A percentile compares a stretch with the other conserved stretches of the same genome.
phyloP scores from a whole-genome alignment of 352 stramenopile species.

The Phytophthora pisi region DNA sequence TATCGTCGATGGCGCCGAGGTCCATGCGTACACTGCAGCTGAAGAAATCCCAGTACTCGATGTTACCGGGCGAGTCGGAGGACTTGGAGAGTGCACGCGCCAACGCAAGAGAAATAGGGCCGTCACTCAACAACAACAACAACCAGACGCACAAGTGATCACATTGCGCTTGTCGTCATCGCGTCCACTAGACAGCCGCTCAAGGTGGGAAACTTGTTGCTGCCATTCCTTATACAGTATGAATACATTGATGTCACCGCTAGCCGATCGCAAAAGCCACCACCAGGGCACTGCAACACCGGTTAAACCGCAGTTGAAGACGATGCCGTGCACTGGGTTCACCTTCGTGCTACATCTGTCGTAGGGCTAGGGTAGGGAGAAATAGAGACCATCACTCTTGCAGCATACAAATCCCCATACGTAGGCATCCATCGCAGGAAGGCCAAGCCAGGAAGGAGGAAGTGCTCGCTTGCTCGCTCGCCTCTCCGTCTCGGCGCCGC shows the following conservation, averaged over 20 bases:
- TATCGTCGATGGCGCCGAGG: constrained; percentile 20
- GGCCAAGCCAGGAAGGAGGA: constrained; percentile 1
- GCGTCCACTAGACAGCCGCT: not conserved
- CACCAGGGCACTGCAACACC: constrained; percentile 7
- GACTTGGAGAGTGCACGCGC: constrained; percentile 34
- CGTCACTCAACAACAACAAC: constrained; percentile 8
- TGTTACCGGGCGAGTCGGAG: constrained; percentile 43
- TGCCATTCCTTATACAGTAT: constrained; percentile 19
- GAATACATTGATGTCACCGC: constrained; percentile 13
- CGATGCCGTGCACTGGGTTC: not conserved
- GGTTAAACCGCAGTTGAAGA: constrained; percentile 7
- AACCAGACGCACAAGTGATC: constrained; percentile 19
- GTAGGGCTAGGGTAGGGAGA: constrained; percentile 5
- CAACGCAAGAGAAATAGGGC: constrained; percentile 26
- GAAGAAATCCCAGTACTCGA: constrained; percentile 71
- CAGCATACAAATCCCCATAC: constrained; percentile 15
- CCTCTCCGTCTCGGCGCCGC: not conserved
- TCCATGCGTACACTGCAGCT: constrained; percentile 37
- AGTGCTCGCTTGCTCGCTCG: not conserved
- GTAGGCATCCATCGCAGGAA: constrained; percentile 22
- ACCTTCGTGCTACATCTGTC: constrained; percentile 20
- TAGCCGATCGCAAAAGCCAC: not conserved
- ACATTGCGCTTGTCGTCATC: not conserved
- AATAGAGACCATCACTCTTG: constrained; percentile 20
- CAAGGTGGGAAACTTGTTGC: not conserved